These are phyloP conservation scores for Suhomyces wounanorum DNA, from an alignment of 1,139 yeast genomes.

Conservation along the genomic window DNA sequence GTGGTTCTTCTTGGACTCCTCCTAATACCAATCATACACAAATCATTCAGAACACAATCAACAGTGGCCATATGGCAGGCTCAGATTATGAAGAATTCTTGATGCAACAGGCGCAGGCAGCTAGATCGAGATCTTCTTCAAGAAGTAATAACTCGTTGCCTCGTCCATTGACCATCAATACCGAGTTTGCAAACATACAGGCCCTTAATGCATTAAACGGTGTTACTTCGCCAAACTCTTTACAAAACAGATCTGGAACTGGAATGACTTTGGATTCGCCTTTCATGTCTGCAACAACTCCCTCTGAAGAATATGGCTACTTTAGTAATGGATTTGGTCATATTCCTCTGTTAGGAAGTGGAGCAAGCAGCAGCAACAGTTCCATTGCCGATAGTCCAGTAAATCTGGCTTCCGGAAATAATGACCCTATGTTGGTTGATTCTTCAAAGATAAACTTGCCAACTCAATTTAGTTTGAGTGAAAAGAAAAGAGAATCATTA, in stretches of 20 bases:
- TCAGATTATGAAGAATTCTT: constrained; percentile 29
- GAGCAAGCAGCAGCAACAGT: constrained; percentile 11
- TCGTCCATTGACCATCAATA: constrained; percentile 43
- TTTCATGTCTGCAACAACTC: constrained; percentile 45
- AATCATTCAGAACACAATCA: constrained; percentile 21
- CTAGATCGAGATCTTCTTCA: constrained; percentile 30
- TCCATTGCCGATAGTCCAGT: constrained; percentile 24
- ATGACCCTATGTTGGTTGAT: constrained; percentile 15
- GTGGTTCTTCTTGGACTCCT: constrained; percentile 18
- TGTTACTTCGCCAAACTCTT: constrained; percentile 9
- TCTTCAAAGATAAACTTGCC: constrained; percentile 29
- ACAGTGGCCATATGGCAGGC: constrained; percentile 17
- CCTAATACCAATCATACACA: constrained; percentile 14
- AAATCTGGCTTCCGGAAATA: constrained; percentile 13
- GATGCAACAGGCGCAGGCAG: constrained; percentile 19
- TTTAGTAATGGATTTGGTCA: constrained; percentile 26
- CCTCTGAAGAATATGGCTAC: constrained; percentile 40
- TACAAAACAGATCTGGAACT: constrained; percentile 1
- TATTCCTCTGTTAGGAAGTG: constrained; percentile 5
- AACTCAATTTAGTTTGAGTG: constrained; percentile 40
- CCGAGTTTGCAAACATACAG: constrained; percentile 35
- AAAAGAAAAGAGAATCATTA: constrained; percentile 50
- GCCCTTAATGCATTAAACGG: constrained; percentile 33
- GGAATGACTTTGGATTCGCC: constrained; percentile 44
- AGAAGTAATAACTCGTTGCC: constrained; percentile 31